phyloP scores from a whole-genome alignment of 192 early-diverging fungal species.

The Gigaspora rosea region DNA sequence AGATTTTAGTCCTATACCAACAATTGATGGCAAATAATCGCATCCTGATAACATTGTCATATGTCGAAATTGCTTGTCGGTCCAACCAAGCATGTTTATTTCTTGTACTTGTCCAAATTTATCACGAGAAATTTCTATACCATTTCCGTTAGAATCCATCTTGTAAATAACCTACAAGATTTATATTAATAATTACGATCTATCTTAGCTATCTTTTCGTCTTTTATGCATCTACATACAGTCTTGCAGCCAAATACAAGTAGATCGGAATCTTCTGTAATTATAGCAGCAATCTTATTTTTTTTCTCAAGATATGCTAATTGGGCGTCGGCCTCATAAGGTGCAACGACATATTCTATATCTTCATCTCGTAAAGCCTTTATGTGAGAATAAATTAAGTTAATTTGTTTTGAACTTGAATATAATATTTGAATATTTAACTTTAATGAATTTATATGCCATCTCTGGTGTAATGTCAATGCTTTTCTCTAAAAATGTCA shows the following conservation, averaged over 20 bases:
- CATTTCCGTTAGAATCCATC: constrained; percentile 72
- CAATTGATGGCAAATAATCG: constrained; percentile 86
- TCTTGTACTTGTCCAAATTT: constrained; percentile 53
- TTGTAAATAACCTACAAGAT: constrained; percentile 73
- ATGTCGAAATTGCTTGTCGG: constrained; percentile 64
- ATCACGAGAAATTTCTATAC: constrained; percentile 60
- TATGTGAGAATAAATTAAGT: not conserved
- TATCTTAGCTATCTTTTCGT: no score
- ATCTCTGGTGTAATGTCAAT: constrained; percentile 87
- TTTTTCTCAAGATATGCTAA: constrained; percentile 76
- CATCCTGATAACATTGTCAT: constrained; percentile 99
- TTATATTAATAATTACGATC: not conserved
- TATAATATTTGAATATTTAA: constrained; percentile 32
- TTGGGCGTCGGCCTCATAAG: constrained; percentile 98
- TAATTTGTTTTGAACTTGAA: constrained; percentile 21
- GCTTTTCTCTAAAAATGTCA: constrained; percentile 70
- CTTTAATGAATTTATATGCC: constrained; percentile 77
- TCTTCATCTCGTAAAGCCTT: constrained; percentile 61
- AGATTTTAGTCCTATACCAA: constrained; percentile 85
- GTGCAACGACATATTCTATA: constrained; percentile 85
- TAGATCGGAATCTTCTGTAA: constrained; percentile 96
- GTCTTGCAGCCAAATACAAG: constrained; percentile 88
- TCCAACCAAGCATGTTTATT: constrained; percentile 62
- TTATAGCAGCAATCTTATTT: constrained; percentile 71
- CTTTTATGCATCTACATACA: constrained; percentile 34